A percentile compares a stretch with the other conserved stretches of the same genome.
These are phyloP conservation scores for Amanita rubescens DNA, from an alignment of 768 basidiomycete species.

Conservation along the genomic window DNA sequence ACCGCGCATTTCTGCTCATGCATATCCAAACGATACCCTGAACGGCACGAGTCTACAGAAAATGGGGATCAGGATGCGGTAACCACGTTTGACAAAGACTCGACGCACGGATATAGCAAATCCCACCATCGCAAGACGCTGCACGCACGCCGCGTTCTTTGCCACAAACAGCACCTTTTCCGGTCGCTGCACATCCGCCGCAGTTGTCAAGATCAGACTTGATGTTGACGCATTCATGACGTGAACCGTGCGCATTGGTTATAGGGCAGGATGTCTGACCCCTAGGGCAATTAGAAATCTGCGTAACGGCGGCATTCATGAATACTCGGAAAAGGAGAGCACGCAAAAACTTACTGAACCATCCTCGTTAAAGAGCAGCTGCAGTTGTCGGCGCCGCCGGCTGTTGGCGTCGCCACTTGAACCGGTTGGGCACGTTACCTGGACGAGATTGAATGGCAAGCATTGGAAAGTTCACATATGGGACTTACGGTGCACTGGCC, in stretches of 20 bases:
- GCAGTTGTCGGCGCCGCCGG: not conserved
- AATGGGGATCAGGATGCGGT: not conserved
- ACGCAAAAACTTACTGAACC: not conserved
- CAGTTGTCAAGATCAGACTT: slow-evolving; percentile 15
- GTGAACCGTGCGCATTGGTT: not conserved
- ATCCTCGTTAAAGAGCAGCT: not conserved
- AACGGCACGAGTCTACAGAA: not conserved
- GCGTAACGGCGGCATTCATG: not conserved
- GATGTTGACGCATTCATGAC: slow-evolving; percentile 13
- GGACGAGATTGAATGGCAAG: not conserved
- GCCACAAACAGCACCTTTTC: slow-evolving; percentile 12
- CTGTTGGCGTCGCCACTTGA: not conserved
- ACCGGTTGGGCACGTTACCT: slow-evolving; percentile 2
- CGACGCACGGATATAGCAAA: slow-evolving; percentile 14
- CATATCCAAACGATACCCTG: not conserved
- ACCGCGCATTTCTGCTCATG: not conserved
- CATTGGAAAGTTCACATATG: not conserved
- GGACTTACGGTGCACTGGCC: not conserved
- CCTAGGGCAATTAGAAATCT: slow-evolving; percentile 5
- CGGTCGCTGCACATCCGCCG: slow-evolving; percentile 14
- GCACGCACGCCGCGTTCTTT: slow-evolving; percentile 12
- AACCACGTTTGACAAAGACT: not conserved
- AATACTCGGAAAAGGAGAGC: not conserved
- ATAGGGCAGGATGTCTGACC: slow-evolving; percentile 11
- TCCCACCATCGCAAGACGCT: slow-evolving; percentile 11